These are phyloP conservation scores for Colletotrichum sp. DNA, from an alignment of 2,329 filamentous ascomycete species.

Conservation along the genomic window DNA sequence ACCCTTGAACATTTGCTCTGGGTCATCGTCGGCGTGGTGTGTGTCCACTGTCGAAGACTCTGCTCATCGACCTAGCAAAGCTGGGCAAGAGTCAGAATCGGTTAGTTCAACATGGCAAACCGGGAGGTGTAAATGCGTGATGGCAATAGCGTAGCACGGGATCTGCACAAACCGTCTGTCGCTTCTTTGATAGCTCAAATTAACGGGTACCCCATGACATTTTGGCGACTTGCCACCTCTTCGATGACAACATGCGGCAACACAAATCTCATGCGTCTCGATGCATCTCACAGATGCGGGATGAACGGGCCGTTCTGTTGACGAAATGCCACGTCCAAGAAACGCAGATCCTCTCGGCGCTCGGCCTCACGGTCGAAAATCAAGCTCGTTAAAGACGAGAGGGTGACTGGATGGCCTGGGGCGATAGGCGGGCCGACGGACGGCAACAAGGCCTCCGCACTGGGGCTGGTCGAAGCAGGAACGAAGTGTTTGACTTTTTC, in stretches of 20 bases:
- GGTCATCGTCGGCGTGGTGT: neutral
- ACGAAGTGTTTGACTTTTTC: neutral
- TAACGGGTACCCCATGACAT: neutral
- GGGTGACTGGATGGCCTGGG: neutral
- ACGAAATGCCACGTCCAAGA: neutral
- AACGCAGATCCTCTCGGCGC: neutral
- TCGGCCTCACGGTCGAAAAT: neutral
- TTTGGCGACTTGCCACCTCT: neutral
- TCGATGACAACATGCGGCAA: neutral
- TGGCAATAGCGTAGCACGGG: slow-evolving; percentile 6
- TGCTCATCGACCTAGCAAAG: neutral
- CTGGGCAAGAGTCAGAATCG: neutral
- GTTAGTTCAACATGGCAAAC: neutral
- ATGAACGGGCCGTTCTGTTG: neutral
- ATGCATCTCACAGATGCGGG: neutral
- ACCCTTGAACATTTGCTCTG: neutral
- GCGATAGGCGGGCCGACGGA: neutral
- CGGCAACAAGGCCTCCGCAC: neutral
- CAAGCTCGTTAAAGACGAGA: neutral
- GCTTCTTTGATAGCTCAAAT: neutral
- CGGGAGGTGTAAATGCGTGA: neutral
- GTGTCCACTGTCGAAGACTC: neutral
- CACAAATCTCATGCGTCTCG: neutral
- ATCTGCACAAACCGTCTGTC: neutral
- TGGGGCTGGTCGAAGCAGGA: neutral